Evolutionary conservation across 768 basidiomycete genomes (phyloP), one percentile per base, ranked within the genome.

Genomic region (Mycena chlorophos): DNA sequence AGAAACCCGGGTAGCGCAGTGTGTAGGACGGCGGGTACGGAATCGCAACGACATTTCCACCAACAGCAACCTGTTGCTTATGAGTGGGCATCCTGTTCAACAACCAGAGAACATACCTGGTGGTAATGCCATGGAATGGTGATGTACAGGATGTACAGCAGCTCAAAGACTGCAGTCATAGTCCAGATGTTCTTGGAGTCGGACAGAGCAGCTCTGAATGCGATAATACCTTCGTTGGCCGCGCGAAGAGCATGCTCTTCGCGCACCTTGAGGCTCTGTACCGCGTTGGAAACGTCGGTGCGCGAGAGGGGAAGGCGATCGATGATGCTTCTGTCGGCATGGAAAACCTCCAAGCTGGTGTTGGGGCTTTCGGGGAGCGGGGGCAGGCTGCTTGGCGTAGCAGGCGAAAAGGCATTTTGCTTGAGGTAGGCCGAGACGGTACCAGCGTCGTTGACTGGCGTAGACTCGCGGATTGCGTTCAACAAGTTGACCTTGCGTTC

Each of bases 181-280:
- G 75, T 74, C 75, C 80, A 84, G 40, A 89, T 83, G 55, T 85
- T 84, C 31, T 73, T 75, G 1, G 87, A 83, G 58, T 82, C 82
- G n/a, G 88, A 89, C 10, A 88, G 73, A 51, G 82, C 80, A 73
- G 53, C 58, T 79, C 80, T 51, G 58, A 62, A 51, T 73, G 75
- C 34, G 77, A 56, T 29, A 68, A 64, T 23, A 68, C 63, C 17
- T 51, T 80, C 72, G 29, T 67, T 66, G 20, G 73, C 69, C 37
- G 69, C 71, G 43, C 69, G 68, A 3, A 76, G 51, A 1, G 75
- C 63, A 27, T 29, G 60, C 34, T 78, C 73, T 40, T 74, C 68
- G 30, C 70, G 68, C 27, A 66, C 65, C 46, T 73, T 66, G 49
- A 72, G 66, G 10, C 60, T 55, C n/a, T 73, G 67, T 8, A 73